Evolutionary conservation across 2,329 filamentous ascomycete species (phyloP).

Genomic region (Alternaria arbusti): DNA sequence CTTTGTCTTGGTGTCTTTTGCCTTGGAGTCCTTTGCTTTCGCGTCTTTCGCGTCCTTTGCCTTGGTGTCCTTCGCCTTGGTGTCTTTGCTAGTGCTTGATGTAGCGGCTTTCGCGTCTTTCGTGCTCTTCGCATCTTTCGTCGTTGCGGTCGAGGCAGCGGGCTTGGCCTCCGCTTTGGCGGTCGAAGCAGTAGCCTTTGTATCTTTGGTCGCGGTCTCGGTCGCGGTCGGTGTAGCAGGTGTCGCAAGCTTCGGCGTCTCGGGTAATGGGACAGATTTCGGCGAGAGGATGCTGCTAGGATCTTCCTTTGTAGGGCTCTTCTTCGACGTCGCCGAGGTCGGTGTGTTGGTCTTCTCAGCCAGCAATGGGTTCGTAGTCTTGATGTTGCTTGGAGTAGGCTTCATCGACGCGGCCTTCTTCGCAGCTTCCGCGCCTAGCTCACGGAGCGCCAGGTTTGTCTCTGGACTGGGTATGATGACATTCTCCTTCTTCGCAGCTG

Average conservation of each 20-base stretch:
- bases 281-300: constrained; percentile 30
- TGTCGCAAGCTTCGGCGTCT: constrained; percentile 27
- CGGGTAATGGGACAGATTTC: constrained; percentile 32
- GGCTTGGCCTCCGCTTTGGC: constrained; percentile 3
- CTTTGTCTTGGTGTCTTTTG: constrained; percentile 3
- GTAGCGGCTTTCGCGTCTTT: constrained; percentile 1
- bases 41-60: not conserved
- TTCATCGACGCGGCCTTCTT: constrained; percentile 47
- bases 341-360: constrained; percentile 42
- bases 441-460: constrained; percentile 46
- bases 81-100: not conserved
- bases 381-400: constrained; percentile 37
- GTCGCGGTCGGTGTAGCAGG: constrained; percentile 1
- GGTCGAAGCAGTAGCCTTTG: not conserved
- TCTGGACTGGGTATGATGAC: constrained; percentile 26
- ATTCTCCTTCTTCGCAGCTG: constrained; percentile 33
- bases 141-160: not conserved
- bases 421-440: constrained; percentile 46
- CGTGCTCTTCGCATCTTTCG: not conserved
- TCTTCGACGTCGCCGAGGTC: constrained; percentile 31
- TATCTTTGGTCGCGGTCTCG: not conserved
- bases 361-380: constrained; percentile 45
- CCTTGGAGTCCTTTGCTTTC: not conserved
- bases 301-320: constrained; percentile 28
- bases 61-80: constrained; percentile 5